A percentile compares a stretch with the other conserved stretches of the same genome.
These are phyloP conservation scores for Barnettozyma populi DNA, from an alignment of 805 yeast genomes.

Conservation along the genomic window DNA sequence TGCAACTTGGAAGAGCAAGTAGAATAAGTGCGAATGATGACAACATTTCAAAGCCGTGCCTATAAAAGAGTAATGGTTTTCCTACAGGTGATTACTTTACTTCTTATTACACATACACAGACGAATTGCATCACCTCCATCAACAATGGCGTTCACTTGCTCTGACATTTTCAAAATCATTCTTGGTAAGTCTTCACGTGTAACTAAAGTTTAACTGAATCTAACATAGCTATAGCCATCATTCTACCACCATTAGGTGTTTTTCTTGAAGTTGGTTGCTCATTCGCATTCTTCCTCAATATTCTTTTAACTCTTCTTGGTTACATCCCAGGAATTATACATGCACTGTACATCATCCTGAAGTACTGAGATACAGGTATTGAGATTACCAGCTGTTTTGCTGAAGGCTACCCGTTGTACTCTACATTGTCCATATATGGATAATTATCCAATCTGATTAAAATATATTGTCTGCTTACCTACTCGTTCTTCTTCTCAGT, in stretches of 20 bases:
- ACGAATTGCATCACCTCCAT: too few species aligned
- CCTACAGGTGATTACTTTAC: too few species aligned
- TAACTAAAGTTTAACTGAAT: neutral
- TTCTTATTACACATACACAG: too few species aligned
- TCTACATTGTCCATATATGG: neutral
- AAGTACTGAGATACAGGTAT: slow-evolving; percentile 23
- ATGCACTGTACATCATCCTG: slow-evolving; percentile 49
- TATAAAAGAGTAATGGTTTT: too few species aligned
- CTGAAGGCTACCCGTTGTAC: neutral
- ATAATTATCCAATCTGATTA: neutral
- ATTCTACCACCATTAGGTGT: slow-evolving; percentile 56
- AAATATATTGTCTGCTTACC: neutral
- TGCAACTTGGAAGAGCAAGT: neutral
- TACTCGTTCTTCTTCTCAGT: slow-evolving; percentile 14
- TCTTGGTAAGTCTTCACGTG: slow-evolving; percentile 19
- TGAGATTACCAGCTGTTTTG: slow-evolving; percentile 5
- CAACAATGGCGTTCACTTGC: slow-evolving; percentile 41
- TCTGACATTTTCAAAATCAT: slow-evolving; percentile 44
- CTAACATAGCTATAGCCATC: slow-evolving; percentile 30
- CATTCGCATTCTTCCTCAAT: slow-evolving; percentile 34
- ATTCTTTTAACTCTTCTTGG: slow-evolving; percentile 60
- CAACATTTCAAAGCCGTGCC: neutral
- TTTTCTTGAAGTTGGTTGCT: slow-evolving; percentile 47
- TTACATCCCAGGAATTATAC: slow-evolving; percentile 66
- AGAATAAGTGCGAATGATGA: neutral